These are phyloP conservation scores for Sonneratia caseolaris DNA, from an alignment of 345 rosid genomes.

Conservation along the genomic window DNA sequence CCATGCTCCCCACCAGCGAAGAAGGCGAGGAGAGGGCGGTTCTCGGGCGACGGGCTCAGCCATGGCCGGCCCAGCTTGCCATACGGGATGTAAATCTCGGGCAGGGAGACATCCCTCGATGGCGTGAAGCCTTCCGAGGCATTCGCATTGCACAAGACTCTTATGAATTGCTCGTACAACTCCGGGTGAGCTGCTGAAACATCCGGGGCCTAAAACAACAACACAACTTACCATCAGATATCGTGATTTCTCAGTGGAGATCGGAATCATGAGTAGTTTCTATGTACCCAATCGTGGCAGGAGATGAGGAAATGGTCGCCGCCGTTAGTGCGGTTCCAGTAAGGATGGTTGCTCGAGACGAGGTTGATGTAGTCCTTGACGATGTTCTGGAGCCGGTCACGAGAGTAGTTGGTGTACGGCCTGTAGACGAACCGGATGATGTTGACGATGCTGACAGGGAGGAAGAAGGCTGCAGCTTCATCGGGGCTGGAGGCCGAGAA, in stretches of 20 bases:
- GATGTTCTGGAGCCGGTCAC: conserved; percentile 35
- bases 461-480: conserved; percentile 40
- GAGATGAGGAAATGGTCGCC: conserved; percentile 63
- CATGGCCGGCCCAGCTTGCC: conserved; percentile 8
- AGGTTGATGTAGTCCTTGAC: conserved; percentile 41
- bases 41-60: conserved; percentile 1
- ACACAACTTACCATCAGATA: not conserved
- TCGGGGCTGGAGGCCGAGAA: conserved; percentile 33
- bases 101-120: conserved; percentile 30
- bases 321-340: conserved; percentile 51
- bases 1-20: conserved; percentile 42
- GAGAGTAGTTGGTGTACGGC: conserved; percentile 43
- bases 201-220: conserved; percentile 24
- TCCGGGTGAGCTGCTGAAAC: conserved; percentile 23
- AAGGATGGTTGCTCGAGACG: conserved; percentile 29
- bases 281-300: conserved; percentile 68
- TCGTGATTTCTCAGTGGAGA: not conserved
- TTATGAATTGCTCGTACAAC: conserved; percentile 26
- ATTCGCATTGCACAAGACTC: conserved; percentile 48
- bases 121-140: conserved; percentile 38
- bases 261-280: not conserved
- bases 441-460: conserved; percentile 51
- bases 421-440: conserved; percentile 37
- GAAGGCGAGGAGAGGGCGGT: conserved; percentile 31
- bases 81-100: conserved; percentile 18